A percentile compares a stretch with the other conserved stretches of the same genome.
These are phyloP conservation scores for Corynascus novoguineensis DNA, from an alignment of 495 filamentous ascomycete species.

Conservation along the genomic window DNA sequence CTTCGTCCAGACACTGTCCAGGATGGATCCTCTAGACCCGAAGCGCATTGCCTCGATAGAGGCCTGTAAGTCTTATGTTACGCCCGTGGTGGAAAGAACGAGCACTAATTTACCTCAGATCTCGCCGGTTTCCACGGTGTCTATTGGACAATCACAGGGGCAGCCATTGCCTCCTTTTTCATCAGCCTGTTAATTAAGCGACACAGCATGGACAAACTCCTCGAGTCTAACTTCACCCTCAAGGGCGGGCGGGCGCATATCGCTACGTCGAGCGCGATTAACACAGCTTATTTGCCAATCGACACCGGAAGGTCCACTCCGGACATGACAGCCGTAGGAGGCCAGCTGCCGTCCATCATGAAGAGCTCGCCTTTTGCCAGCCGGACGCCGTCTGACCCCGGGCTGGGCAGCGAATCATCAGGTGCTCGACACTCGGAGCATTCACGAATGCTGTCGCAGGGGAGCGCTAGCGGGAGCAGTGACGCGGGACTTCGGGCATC, in stretches of 20 bases:
- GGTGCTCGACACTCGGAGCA: neutral
- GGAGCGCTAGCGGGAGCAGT: neutral
- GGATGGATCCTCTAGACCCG: constrained; percentile 23
- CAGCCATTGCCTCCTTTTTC: constrained; percentile 17
- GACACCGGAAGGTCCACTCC: neutral
- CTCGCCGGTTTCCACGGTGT: constrained; percentile 28
- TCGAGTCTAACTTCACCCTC: constrained; percentile 25
- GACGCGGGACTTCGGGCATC: too few species aligned
- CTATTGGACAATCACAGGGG: constrained; percentile 24
- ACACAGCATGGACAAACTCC: constrained; percentile 28
- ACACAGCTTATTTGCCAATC: too few species aligned
- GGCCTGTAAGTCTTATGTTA: constrained; percentile 17
- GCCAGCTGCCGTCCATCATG: neutral
- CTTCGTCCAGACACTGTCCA: constrained; percentile 35
- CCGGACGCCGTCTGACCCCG: neutral
- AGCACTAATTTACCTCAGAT: constrained; percentile 3
- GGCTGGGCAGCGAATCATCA: constrained; percentile 4
- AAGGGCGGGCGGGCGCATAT: constrained; percentile 10
- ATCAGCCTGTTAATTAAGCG: constrained; percentile 21
- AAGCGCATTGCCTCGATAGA: constrained; percentile 21
- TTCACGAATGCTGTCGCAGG: neutral
- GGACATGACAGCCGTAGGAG: neutral
- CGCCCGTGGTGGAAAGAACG: too few species aligned
- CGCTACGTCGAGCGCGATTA: neutral
- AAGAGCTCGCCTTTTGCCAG: neutral